Evolutionary conservation across 2,329 filamentous ascomycete species (phyloP).

Genomic region (Hypoxylon sp.): DNA sequence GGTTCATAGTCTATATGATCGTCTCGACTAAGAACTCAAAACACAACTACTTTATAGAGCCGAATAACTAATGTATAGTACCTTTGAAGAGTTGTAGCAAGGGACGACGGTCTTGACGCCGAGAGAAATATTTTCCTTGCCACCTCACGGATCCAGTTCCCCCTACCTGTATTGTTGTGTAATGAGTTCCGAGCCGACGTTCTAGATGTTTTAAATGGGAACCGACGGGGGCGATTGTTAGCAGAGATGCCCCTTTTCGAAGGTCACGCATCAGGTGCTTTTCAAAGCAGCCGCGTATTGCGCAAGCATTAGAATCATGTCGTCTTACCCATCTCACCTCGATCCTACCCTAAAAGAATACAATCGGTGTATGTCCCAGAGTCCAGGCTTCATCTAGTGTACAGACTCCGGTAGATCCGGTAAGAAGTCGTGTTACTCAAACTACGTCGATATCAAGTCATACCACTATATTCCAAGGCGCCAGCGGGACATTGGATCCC

Average conservation of each 20-base stretch:
- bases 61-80: background rate
- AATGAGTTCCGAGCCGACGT: background rate
- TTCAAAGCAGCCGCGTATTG: conserved; percentile 7
- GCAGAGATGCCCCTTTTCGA: conserved; percentile 2
- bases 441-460: conserved; percentile 15
- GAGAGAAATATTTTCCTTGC: background rate
- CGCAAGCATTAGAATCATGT: conserved; percentile 15
- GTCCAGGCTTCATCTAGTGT: conserved; percentile 18
- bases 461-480: conserved; percentile 18
- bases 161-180: conserved; percentile 5
- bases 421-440: conserved; percentile 13
- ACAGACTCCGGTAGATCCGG: conserved; percentile 5
- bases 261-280: conserved; percentile 5
- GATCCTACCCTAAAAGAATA: conserved; percentile 17
- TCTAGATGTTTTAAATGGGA: conserved; percentile 8
- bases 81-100: conserved; percentile 1
- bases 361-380: conserved; percentile 5
- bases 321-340: conserved; percentile 4
- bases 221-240: conserved; percentile 7
- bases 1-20: conserved; percentile 24
- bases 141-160: conserved; percentile 5
- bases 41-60: background rate
- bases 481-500: conserved; percentile 1
- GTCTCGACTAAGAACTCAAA: conserved; percentile 15
- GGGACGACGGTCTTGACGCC: conserved; percentile 5